Percentiles rank a stretch among this genome's conserved stretches.
phyloP scores from a whole-genome alignment of 2,329 filamentous ascomycete species.

The Lachnellula hyalina region DNA sequence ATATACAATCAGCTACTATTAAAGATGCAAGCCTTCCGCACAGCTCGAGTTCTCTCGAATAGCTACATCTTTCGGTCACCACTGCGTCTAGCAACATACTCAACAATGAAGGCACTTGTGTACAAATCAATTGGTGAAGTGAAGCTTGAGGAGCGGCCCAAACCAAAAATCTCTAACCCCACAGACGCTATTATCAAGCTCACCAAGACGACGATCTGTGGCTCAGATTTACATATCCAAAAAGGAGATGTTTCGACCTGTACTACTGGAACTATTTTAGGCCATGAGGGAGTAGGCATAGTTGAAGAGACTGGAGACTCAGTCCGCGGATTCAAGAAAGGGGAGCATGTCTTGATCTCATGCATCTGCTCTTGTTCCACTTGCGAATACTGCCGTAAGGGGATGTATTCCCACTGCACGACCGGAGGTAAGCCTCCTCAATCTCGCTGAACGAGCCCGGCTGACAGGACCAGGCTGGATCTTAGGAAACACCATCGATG shows the following conservation, averaged over 20 bases:
- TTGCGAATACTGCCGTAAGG: slow-evolving; percentile 46
- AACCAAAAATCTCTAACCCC: slow-evolving; percentile 36
- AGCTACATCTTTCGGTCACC: slow-evolving; percentile 4
- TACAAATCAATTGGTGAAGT: slow-evolving; percentile 80
- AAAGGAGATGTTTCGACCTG: slow-evolving; percentile 48
- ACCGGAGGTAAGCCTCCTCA: slow-evolving; percentile 34
- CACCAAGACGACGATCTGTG: slow-evolving; percentile 46
- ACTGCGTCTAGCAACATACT: slow-evolving; percentile 8
- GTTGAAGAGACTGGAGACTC: slow-evolving; percentile 41
- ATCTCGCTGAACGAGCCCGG: too few species aligned
- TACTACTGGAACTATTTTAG: slow-evolving; percentile 41
- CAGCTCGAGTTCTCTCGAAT: slow-evolving; percentile 10
- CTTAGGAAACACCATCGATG: slow-evolving; percentile 58
- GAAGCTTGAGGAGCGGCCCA: slow-evolving; percentile 48
- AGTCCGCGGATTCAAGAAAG: slow-evolving; percentile 42
- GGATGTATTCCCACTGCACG: slow-evolving; percentile 48
- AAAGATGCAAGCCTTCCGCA: slow-evolving; percentile 8
- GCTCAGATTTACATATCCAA: slow-evolving; percentile 51
- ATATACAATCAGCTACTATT: not conserved
- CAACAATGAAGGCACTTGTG: slow-evolving; percentile 66
- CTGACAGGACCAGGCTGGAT: slow-evolving; percentile 38
- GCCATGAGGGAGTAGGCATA: slow-evolving; percentile 49
- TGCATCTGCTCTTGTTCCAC: slow-evolving; percentile 46
- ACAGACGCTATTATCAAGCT: slow-evolving; percentile 47
- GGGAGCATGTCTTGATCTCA: slow-evolving; percentile 47